A percentile compares a stretch with the other conserved stretches of the same genome.
Conservation (phyloP, 2,329 filamentous ascomycete species). For the Xylaria sp. region DNA sequence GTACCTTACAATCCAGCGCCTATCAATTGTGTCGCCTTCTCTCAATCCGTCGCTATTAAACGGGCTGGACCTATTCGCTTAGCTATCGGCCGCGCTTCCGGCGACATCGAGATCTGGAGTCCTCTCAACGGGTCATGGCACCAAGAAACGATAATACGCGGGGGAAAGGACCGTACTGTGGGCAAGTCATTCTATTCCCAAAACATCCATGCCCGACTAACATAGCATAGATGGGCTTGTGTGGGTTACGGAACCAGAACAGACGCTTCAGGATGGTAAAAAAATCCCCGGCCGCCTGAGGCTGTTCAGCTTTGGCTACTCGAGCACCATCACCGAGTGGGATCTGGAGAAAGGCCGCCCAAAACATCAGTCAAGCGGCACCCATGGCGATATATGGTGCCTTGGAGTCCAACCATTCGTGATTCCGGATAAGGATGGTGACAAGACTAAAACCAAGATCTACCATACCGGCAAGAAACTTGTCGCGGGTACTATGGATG, state of each 20-base stretch:
- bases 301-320: slow-evolving; percentile 96
- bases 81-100: slow-evolving; percentile 91
- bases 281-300: slow-evolving; percentile 76
- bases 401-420: slow-evolving; percentile 80
- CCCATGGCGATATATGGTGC: slow-evolving; percentile 97
- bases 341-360: slow-evolving; percentile 82
- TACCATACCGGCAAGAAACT: slow-evolving; percentile 66
- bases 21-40: slow-evolving; percentile 95
- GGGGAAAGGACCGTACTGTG: slow-evolving; percentile 74
- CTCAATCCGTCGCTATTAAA: slow-evolving; percentile 69
- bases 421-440: slow-evolving; percentile 41
- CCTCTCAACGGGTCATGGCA: slow-evolving; percentile 83
- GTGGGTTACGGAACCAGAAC: slow-evolving; percentile 89
- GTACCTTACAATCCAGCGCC: slow-evolving; percentile 90
- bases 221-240: slow-evolving; percentile 85
- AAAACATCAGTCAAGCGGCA: slow-evolving; percentile 84
- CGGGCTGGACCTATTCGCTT: slow-evolving; percentile 74
- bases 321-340: slow-evolving; percentile 93
- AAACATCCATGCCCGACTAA: slow-evolving; percentile 13
- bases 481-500: slow-evolving; percentile 89
- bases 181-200: slow-evolving; percentile 27
- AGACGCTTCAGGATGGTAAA: slow-evolving; percentile 70
- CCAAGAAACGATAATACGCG: slow-evolving; percentile 86
- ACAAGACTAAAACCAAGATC: slow-evolving; percentile 41
- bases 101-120: slow-evolving; percentile 98